These are phyloP conservation scores for Grigorovia jiainica DNA, from an alignment of 805 yeast species.

Conservation along the genomic window DNA sequence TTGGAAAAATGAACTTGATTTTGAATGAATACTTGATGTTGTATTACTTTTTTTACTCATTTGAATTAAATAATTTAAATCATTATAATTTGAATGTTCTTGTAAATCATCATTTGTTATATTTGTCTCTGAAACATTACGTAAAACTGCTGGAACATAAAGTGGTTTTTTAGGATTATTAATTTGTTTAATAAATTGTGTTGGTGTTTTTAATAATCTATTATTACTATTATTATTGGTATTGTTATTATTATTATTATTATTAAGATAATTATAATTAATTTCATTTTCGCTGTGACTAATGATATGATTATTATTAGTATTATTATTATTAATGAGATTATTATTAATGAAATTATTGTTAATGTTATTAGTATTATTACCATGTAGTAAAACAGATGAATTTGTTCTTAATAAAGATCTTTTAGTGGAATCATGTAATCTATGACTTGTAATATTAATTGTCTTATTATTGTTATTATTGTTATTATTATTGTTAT, in stretches of 20 bases:
- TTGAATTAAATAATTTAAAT: background rate
- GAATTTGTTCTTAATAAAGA: no score
- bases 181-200: slow-evolving; percentile 47
- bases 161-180: slow-evolving; percentile 77
- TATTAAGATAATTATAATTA: background rate
- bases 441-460: no score
- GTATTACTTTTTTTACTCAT: slow-evolving; percentile 1
- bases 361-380: no score
- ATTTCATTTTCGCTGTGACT: no score
- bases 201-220: slow-evolving; percentile 1
- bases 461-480: no score
- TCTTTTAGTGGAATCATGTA: no score
- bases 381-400: no score
- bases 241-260: background rate
- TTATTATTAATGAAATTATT: background rate
- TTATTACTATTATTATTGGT: background rate
- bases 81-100: background rate
- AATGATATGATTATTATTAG: background rate
- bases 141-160: slow-evolving; percentile 83
- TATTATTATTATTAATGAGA: background rate
- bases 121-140: slow-evolving; percentile 39
- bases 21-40: slow-evolving; percentile 19
- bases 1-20: slow-evolving; percentile 10
- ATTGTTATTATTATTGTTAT: background rate
- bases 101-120: slow-evolving; percentile 31